Base-by-base conservation (phyloP, 2,329 filamentous ascomycete species). In the Dissoconium aciculare region DNA sequence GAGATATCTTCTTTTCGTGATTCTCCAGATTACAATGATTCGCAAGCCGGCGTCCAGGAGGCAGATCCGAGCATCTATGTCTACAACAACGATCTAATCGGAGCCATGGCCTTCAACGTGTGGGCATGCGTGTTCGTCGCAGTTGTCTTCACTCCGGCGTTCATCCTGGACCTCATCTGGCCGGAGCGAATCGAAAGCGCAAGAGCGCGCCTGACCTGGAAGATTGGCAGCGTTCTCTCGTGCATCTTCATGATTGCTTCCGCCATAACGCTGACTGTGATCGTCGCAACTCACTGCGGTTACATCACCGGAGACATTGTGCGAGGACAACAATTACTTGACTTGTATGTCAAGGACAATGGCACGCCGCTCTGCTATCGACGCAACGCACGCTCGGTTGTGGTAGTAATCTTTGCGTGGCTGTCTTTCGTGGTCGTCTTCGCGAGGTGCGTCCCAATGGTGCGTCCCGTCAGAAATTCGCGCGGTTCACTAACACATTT, bases 151-250 rank as follows among this genome's bases (percentile, higher is more conserved):
- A 67, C 67, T 13, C 60, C 62, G 1, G 68, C 62, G 1, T 72
- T 72, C 55, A 71, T 72, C 56, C 71, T 72, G 50, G 69, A 72
- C 43, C 59, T 73, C 3, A 70, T 71, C 52, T 72, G 66, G 65
- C 68, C 68, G 0, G 66, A 67, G 30, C 58, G 68, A 28, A 47
- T 56, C 6, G 68, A 73, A 37, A 60, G 55, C 3, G 45, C 38
- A 12, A 46, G 54, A 12, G 66, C 71, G 3, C 60, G 62, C 28
- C 41, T 60, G n/a, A 62, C 66, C 1, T 73, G 68, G 69, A 66
- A 59, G 42, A 55, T 64, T 8, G 66, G 58, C 38, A 62, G 63
- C 0, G 48, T 69, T 2, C 44, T 67, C 2, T 54, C 68, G 5
- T 61, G 57, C 17, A 17, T 64, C 8, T 57, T 66, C 39, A 55